Conservation (phyloP, 2,329 filamentous ascomycete species). For the Talaromyces islandicus region DNA sequence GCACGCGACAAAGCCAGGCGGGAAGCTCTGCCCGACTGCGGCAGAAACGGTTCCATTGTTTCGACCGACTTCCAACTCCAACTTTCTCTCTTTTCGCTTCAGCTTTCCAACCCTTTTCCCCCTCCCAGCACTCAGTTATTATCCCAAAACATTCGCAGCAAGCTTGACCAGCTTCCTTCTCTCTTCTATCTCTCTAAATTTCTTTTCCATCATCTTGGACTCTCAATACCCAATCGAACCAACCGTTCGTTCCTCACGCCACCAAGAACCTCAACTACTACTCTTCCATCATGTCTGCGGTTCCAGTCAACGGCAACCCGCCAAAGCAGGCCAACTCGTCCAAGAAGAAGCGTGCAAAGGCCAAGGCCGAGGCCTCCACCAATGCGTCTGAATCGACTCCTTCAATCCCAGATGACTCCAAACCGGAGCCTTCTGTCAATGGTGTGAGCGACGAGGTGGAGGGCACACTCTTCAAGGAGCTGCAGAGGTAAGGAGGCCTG, state of each 20-base stretch:
- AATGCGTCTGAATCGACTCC: conserved; percentile 27
- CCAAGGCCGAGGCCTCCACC: conserved; percentile 42
- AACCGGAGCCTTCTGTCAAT: conserved; percentile 43
- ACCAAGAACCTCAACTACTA: not conserved
- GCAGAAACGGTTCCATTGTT: not conserved
- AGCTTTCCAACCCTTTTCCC: not conserved
- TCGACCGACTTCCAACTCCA: conserved; percentile 8
- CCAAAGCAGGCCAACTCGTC: conserved; percentile 58
- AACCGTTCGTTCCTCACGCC: not conserved
- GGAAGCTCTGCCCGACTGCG: not conserved
- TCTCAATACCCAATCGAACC: not conserved
- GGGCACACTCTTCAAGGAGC: conserved; percentile 75
- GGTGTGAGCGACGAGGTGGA: conserved; percentile 52
- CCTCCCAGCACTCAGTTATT: not conserved
- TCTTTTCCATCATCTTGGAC: not conserved
- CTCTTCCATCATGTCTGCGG: conserved; percentile 53
- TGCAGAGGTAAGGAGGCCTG: conserved; percentile 67
- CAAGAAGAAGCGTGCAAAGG: conserved; percentile 55
- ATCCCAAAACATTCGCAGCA: not conserved
- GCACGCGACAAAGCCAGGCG: not conserved
- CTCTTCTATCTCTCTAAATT: not conserved
- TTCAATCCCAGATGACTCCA: conserved; percentile 20
- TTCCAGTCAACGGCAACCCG: conserved; percentile 58
- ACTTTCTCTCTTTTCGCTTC: conserved; percentile 2
- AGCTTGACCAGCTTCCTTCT: not conserved